Evolutionary conservation across 2,329 filamentous ascomycete species (phyloP).

Genomic region (Fusarium newnesense): DNA sequence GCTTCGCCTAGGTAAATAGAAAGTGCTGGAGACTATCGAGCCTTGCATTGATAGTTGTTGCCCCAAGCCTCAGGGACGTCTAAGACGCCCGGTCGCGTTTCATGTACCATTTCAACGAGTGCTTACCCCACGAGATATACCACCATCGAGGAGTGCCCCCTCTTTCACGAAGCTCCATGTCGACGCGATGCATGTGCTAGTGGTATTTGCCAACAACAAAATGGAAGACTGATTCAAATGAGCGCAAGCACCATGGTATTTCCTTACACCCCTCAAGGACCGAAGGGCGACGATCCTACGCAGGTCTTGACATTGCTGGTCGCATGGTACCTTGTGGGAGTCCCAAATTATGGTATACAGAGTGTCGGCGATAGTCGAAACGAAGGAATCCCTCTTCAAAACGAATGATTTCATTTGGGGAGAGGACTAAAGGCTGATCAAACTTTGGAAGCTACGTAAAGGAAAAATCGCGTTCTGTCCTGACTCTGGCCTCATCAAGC

Average conservation of each 20-base stretch:
- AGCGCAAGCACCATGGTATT: neutral
- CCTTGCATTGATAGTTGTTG: too few relatives aligned
- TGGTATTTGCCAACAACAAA: neutral
- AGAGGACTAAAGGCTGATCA: neutral
- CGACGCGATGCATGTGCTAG: neutral
- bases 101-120: too few relatives aligned
- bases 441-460: neutral
- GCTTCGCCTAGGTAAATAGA: too few relatives aligned
- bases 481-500: neutral
- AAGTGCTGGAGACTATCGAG: too few relatives aligned
- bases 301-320: neutral
- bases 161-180: neutral
- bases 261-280: neutral
- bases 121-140: neutral
- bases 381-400: neutral
- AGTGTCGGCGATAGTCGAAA: rapidly evolving
- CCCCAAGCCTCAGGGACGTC: too few relatives aligned
- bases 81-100: too few relatives aligned
- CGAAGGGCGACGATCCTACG: neutral
- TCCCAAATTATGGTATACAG: neutral
- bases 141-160: rapidly evolving
- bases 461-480: neutral
- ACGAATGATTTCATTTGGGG: neutral
- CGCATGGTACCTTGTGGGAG: rapidly evolving
- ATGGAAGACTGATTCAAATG: neutral